Evolutionary conservation across 139 green algal genomes (phyloP).

Genomic region (Bryopsis sp.): DNA sequence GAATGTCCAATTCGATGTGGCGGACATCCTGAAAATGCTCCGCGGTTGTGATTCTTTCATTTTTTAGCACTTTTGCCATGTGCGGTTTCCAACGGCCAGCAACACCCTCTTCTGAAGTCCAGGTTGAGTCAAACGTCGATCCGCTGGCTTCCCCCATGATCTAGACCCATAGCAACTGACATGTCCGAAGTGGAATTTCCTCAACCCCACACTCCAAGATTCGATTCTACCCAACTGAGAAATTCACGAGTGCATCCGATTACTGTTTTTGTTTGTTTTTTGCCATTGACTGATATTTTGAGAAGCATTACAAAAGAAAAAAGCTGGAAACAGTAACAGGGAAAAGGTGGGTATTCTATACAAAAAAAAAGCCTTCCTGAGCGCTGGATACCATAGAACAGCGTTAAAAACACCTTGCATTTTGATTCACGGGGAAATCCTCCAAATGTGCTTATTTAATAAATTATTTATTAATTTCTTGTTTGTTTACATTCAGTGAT

Average conservation of each 20-base stretch:
- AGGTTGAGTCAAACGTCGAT: background rate
- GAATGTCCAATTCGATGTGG: conserved; percentile 65
- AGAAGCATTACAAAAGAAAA: too few species aligned
- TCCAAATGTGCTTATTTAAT: too few species aligned
- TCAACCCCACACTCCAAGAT: background rate
- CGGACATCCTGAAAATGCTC: conserved; percentile 77
- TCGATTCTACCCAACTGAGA: background rate
- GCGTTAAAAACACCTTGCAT: too few species aligned
- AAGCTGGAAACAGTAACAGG: too few species aligned
- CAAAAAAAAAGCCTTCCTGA: too few species aligned
- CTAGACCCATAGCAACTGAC: background rate
- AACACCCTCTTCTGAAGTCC: conserved; percentile 9
- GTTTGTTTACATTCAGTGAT: too few species aligned
- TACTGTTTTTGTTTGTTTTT: background rate
- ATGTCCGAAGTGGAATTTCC: background rate
- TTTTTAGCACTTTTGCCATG: conserved; percentile 46
- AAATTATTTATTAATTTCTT: too few species aligned
- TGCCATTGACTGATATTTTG: too few species aligned
- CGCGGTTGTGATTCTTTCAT: conserved; percentile 54
- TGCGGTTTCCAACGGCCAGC: conserved; percentile 42
- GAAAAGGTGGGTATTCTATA: too few species aligned
- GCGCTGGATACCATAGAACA: too few species aligned
- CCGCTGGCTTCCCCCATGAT: conserved; percentile 1
- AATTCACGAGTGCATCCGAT: background rate
- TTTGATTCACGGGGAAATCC: too few species aligned